Evolutionary conservation across 176 grass and related monocot species (phyloP).

Genomic region (Otatea glauca): DNA sequence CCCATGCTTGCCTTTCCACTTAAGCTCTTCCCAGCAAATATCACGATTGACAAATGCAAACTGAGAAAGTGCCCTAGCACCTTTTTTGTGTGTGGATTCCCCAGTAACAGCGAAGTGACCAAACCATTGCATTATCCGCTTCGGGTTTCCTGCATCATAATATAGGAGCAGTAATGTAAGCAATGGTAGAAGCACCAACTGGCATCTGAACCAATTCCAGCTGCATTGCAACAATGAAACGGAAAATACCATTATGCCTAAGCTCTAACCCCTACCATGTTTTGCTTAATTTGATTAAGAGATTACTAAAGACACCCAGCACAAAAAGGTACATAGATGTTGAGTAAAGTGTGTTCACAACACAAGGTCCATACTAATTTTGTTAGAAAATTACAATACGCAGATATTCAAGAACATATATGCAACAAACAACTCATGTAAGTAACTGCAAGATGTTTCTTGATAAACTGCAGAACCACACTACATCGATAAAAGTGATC

Average conservation of each 20-base stretch:
- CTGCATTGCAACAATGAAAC: slow-evolving; percentile 3
- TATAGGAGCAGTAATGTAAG: slow-evolving; percentile 20
- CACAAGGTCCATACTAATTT: slow-evolving; percentile 2
- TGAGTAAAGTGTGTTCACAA: background rate
- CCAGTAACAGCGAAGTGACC: slow-evolving; percentile 70
- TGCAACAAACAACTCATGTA: background rate
- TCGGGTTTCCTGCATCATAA: slow-evolving; percentile 60
- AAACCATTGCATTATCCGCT: slow-evolving; percentile 81
- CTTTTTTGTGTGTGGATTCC: slow-evolving; percentile 77
- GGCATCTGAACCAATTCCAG: slow-evolving; percentile 16
- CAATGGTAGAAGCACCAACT: background rate
- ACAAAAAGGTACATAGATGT: slow-evolving; percentile 6
- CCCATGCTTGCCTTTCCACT: slow-evolving; percentile 92
- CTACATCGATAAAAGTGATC: slow-evolving; percentile 14
- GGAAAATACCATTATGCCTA: background rate
- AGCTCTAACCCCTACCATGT: background rate
- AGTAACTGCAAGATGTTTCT: background rate
- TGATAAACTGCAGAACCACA: slow-evolving; percentile 15
- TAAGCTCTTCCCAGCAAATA: slow-evolving; percentile 91
- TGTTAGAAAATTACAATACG: background rate
- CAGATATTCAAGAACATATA: slow-evolving; percentile 13
- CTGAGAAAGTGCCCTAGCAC: slow-evolving; percentile 77
- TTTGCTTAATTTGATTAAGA: background rate
- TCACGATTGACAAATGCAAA: slow-evolving; percentile 90
- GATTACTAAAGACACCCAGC: background rate